These are phyloP conservation scores for Hansenula lynferdii DNA, from an alignment of 1,139 yeast genomes.

Conservation along the genomic window DNA sequence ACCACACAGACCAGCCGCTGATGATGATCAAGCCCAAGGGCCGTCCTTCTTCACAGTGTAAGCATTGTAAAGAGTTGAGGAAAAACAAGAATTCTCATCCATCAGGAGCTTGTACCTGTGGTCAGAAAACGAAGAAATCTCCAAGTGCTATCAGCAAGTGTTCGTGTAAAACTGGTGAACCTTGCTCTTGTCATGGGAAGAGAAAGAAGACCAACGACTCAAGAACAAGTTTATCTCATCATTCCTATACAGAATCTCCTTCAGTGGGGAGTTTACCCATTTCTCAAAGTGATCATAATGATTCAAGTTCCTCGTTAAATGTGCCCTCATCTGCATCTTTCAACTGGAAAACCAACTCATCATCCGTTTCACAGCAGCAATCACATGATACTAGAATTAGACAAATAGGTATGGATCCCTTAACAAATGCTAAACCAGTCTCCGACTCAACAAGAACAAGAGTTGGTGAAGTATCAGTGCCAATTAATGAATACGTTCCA, in stretches of 20 bases:
- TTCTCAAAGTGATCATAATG: too few relatives aligned
- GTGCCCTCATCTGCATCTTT: neutral
- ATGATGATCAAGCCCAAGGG: constrained; percentile 96
- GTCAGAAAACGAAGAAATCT: constrained; percentile 40
- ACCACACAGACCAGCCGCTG: constrained; percentile 85
- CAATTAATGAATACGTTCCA: constrained; percentile 39
- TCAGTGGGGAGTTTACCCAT: neutral
- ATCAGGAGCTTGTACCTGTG: constrained; percentile 65
- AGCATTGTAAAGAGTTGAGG: constrained; percentile 79
- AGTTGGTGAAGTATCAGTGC: constrained; percentile 40
- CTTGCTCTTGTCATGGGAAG: constrained; percentile 55
- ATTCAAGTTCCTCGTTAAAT: neutral
- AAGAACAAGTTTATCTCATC: neutral
- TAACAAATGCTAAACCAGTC: constrained; percentile 23
- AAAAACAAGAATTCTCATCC: constrained; percentile 63
- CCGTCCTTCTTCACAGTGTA: constrained; percentile 89
- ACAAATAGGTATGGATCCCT: constrained; percentile 26
- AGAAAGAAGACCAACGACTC: constrained; percentile 19
- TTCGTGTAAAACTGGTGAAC: constrained; percentile 47
- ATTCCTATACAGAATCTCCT: neutral
- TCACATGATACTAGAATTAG: constrained; percentile 13
- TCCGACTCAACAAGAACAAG: constrained; percentile 26
- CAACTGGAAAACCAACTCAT: neutral
- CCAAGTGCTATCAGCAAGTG: constrained; percentile 41
- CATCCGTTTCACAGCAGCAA: constrained; percentile 4